Conservation (phyloP, 345 rosid species). For the Lumnitzera racemosa region DNA sequence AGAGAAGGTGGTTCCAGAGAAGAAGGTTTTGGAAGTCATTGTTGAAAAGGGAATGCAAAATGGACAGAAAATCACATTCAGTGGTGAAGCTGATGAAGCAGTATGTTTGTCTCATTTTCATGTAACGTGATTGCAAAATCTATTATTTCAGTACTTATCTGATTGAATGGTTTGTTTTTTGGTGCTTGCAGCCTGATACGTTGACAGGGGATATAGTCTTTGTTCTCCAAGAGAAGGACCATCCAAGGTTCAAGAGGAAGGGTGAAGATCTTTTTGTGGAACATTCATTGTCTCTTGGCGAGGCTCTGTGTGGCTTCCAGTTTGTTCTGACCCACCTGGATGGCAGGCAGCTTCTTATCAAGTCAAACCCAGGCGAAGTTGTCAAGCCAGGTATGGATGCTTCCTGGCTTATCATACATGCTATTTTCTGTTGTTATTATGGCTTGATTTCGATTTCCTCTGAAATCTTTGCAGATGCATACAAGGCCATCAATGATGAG, state of each 20-base stretch:
- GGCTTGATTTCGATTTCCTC: neutral
- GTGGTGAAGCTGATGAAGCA: constrained; percentile 36
- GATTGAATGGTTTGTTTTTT: too few relatives aligned
- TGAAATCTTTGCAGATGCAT: constrained; percentile 35
- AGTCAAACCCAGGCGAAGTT: constrained; percentile 75
- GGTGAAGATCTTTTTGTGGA: constrained; percentile 80
- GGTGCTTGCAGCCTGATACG: constrained; percentile 70
- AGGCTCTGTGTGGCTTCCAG: constrained; percentile 88
- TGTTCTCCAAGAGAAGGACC: constrained; percentile 77
- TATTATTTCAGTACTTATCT: too few relatives aligned
- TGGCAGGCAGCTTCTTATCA: constrained; percentile 80
- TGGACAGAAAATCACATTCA: constrained; percentile 32
- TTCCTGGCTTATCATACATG: too few relatives aligned
- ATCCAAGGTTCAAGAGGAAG: constrained; percentile 74
- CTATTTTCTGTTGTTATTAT: neutral
- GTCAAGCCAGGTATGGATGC: constrained; percentile 64
- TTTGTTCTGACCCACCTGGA: constrained; percentile 73
- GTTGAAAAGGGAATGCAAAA: constrained; percentile 40
- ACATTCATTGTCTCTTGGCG: constrained; percentile 62
- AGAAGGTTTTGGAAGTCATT: constrained; percentile 31
- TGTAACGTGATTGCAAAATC: neutral
- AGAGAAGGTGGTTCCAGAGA: constrained; percentile 32
- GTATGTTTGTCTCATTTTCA: constrained; percentile 3
- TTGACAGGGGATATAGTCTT: constrained; percentile 82
- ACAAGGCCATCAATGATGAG: constrained; percentile 79